A percentile compares a stretch with the other conserved stretches of the same genome.
Evolutionary conservation across 2,329 filamentous ascomycete genomes (phyloP).

Genomic region (Penicillium janthinellum): DNA sequence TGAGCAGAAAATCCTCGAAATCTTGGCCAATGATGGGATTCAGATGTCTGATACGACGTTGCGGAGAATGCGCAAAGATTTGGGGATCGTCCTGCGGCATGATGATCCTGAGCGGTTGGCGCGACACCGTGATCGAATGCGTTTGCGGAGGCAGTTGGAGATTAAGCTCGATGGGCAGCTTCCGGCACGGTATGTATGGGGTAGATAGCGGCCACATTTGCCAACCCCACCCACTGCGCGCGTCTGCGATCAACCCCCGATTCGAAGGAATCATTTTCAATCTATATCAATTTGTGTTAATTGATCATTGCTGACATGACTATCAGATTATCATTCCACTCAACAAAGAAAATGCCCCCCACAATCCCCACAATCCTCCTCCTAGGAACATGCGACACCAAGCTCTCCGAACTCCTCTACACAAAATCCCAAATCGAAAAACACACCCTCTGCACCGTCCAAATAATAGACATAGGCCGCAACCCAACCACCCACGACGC

Average conservation of each 20-base stretch:
- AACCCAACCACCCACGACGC: constrained; percentile 46
- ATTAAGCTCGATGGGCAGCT: neutral
- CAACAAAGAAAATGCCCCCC: constrained; percentile 7
- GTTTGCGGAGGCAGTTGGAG: neutral
- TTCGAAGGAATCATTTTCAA: neutral
- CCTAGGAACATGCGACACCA: constrained; percentile 67
- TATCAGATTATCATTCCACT: neutral
- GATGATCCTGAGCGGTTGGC: neutral
- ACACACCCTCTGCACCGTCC: constrained; percentile 38
- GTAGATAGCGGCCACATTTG: neutral
- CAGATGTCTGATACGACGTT: neutral
- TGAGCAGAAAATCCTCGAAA: neutral
- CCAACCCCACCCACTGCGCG: neutral
- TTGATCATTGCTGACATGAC: neutral
- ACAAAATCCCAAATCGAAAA: constrained; percentile 52
- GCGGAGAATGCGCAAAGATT: neutral
- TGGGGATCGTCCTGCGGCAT: neutral
- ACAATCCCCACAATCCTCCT: constrained; percentile 52
- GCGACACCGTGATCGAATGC: neutral
- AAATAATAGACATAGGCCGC: constrained; percentile 61
- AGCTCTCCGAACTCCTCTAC: constrained; percentile 61
- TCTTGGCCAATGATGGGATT: neutral
- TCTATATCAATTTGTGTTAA: neutral
- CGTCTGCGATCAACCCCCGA: neutral
- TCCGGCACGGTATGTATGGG: neutral